These are phyloP conservation scores for Epichloe sp. DNA, from an alignment of 2,329 filamentous ascomycete genomes.

Conservation along the genomic window DNA sequence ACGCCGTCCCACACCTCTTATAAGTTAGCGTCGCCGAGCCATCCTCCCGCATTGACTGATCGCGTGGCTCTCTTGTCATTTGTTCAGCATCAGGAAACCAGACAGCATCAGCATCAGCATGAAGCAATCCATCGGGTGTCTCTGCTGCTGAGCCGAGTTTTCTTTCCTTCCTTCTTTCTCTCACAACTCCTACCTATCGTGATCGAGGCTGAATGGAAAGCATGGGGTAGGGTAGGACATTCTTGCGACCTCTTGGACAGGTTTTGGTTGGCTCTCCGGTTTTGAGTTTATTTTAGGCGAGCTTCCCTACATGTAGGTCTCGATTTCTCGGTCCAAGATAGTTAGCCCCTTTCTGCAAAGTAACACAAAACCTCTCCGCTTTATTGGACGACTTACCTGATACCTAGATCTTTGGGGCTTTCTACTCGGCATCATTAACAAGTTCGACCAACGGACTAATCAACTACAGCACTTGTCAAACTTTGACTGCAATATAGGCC, in stretches of 20 bases:
- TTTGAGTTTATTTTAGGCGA: background rate
- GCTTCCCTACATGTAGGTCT: background rate
- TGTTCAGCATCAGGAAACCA: background rate
- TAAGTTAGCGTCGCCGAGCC: background rate
- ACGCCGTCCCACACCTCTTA: constrained; percentile 1
- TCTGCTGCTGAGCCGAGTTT: background rate
- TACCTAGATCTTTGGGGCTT: background rate
- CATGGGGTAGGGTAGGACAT: background rate
- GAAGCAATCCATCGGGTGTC: background rate
- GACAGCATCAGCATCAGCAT: too few relatives aligned
- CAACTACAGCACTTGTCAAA: too few relatives aligned
- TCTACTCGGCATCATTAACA: background rate
- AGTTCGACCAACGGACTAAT: background rate
- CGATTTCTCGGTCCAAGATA: background rate
- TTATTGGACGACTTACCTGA: background rate
- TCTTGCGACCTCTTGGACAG: background rate
- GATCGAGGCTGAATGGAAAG: background rate
- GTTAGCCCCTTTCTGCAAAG: background rate
- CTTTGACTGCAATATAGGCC: too few relatives aligned
- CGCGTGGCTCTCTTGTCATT: constrained; percentile 1
- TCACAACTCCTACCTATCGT: background rate
- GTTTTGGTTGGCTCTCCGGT: background rate
- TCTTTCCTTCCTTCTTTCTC: background rate
- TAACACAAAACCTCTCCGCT: background rate
- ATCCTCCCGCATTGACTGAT: background rate